Conservation (phyloP, 495 filamentous ascomycete species). For the Penicillium daleae region DNA sequence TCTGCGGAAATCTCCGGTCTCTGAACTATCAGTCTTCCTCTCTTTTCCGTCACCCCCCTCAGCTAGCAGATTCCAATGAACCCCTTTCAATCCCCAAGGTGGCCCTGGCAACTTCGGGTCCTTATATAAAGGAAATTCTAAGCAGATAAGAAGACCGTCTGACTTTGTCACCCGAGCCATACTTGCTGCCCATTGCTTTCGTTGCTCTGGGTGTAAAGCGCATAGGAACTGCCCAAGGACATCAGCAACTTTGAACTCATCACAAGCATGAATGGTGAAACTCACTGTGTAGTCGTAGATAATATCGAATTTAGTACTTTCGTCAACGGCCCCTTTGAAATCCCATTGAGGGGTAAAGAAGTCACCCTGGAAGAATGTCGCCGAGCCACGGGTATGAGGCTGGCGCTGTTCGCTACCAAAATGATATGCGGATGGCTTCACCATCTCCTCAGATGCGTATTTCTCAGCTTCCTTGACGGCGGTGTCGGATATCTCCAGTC, state of each 20-base stretch:
- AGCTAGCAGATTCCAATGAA: conserved; percentile 39
- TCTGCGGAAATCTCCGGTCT: conserved; percentile 21
- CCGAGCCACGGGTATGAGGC: conserved; percentile 17
- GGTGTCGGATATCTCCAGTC: conserved; percentile 34
- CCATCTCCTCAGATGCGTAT: conserved; percentile 24
- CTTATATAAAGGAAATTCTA: conserved; percentile 49
- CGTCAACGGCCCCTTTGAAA: conserved; percentile 22
- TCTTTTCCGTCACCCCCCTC: conserved; percentile 21
- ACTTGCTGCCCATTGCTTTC: conserved; percentile 36
- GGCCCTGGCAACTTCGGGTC: conserved; percentile 40
- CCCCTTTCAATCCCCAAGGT: conserved; percentile 42
- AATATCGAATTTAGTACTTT: conserved; percentile 60
- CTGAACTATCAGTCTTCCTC: not conserved
- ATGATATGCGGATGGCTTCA: conserved; percentile 20
- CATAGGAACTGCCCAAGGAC: conserved; percentile 40
- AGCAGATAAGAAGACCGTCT: conserved; percentile 42
- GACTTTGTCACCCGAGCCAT: conserved; percentile 38
- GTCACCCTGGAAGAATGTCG: conserved; percentile 61
- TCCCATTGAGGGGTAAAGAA: conserved; percentile 65
- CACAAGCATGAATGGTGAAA: not conserved
- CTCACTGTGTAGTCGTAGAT: conserved; percentile 80
- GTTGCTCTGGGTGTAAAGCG: conserved; percentile 42
- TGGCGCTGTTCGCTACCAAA: conserved; percentile 16
- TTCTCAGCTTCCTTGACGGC: conserved; percentile 25
- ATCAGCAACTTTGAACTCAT: not conserved